These are phyloP conservation scores for Boletus sp. DNA, from an alignment of 768 basidiomycete genomes.

Conservation along the genomic window DNA sequence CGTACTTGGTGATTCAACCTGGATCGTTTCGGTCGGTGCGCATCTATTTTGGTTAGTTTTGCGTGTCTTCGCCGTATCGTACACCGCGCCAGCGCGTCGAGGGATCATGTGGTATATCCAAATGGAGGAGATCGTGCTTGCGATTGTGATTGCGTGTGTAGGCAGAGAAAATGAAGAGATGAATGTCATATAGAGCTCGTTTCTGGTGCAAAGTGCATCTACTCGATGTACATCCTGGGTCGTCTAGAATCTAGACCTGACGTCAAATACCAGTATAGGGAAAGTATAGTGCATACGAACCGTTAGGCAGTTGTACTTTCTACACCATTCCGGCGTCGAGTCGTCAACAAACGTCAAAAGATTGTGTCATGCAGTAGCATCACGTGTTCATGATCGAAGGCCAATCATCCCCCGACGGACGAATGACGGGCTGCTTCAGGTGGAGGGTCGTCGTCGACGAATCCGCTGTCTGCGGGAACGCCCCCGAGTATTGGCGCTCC, in stretches of 20 bases:
- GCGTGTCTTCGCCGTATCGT: constrained; percentile 16
- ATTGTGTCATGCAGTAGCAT: not conserved
- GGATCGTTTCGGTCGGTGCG: not conserved
- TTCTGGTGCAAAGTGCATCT: not conserved
- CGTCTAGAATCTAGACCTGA: constrained; percentile 6
- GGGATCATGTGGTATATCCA: not conserved
- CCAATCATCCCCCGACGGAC: not conserved
- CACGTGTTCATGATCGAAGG: not conserved
- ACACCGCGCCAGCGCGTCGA: constrained; percentile 20
- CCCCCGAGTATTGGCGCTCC: not conserved
- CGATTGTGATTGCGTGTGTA: not conserved
- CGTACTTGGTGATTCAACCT: not conserved
- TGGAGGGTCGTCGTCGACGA: not conserved
- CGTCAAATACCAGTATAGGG: not conserved
- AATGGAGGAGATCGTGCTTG: not conserved
- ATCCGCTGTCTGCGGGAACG: constrained; percentile 9
- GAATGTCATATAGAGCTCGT: not conserved
- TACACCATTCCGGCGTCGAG: not conserved
- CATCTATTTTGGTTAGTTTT: not conserved
- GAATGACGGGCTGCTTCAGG: not conserved
- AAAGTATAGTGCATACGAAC: constrained; percentile 9
- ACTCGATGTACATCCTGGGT: not conserved
- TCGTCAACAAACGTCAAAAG: constrained; percentile 3
- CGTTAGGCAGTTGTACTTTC: not conserved
- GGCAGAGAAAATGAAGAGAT: not conserved